Evolutionary conservation across 441 rosid species (phyloP).

Genomic region (Mallotus repandus): DNA sequence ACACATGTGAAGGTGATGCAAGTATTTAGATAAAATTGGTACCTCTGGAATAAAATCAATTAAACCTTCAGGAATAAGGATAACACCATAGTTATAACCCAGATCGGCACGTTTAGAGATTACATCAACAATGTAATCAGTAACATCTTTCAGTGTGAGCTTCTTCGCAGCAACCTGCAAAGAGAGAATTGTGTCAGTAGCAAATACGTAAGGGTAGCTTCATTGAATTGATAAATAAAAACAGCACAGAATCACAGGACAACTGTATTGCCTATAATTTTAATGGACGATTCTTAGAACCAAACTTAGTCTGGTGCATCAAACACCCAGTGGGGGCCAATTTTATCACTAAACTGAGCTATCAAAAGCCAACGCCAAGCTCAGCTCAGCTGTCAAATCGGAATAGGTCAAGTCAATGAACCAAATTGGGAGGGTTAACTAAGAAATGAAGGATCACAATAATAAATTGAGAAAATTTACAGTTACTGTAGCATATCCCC

Average conservation of each 20-base stretch:
- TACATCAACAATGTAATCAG: conserved; percentile 84
- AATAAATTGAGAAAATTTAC: too few species aligned
- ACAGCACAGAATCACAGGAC: background rate
- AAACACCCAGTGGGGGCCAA: background rate
- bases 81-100: conserved; percentile 92
- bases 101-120: conserved; percentile 74
- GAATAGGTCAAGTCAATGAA: background rate
- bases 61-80: conserved; percentile 96
- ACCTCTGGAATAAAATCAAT: conserved; percentile 99
- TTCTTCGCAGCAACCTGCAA: conserved; percentile 88
- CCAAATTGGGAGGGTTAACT: background rate
- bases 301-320: background rate
- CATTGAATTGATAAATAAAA: background rate
- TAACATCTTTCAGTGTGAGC: conserved; percentile 83
- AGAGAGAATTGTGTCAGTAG: conserved; percentile 3
- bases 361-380: background rate
- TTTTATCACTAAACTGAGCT: background rate
- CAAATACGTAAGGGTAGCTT: background rate
- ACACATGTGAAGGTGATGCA: background rate
- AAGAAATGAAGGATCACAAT: background rate
- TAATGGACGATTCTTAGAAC: background rate
- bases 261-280: background rate
- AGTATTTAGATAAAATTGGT: conserved; percentile 8
- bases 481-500: too few species aligned
- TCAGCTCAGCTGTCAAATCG: background rate